Percentiles rank a stretch among this genome's conserved stretches.
phyloP scores from a whole-genome alignment of 1,284 basidiomycete genomes.

The Neonothopanus nambi region DNA sequence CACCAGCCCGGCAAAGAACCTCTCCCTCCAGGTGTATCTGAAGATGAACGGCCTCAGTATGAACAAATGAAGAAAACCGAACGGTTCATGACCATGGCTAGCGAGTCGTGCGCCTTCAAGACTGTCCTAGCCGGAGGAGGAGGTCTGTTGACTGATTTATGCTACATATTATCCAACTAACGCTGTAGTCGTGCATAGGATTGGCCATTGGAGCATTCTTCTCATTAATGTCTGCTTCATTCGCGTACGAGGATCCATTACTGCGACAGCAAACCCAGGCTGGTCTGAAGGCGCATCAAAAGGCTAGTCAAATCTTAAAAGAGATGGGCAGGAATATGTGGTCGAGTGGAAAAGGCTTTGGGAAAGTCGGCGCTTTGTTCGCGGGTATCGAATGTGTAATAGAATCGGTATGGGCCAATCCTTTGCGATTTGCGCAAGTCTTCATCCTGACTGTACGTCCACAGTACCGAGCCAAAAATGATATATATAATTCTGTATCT shows the following conservation, averaged over 20 bases:
- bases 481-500: conserved; percentile 81
- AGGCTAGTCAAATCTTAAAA: conserved; percentile 85
- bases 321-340: conserved; percentile 97
- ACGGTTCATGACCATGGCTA: conserved; percentile 63
- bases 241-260: conserved; percentile 94
- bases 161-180: not conserved
- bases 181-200: conserved; percentile 46
- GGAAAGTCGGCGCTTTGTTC: conserved; percentile 92
- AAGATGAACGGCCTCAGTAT: conserved; percentile 74
- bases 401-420: conserved; percentile 77
- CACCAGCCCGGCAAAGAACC: conserved; percentile 69
- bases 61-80: conserved; percentile 78
- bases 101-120: conserved; percentile 88
- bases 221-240: conserved; percentile 93
- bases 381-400: conserved; percentile 95
- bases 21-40: conserved; percentile 78
- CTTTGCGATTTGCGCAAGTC: conserved; percentile 6
- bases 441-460: conserved; percentile 5
- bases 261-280: conserved; percentile 67
- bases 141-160: conserved; percentile 58
- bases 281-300: conserved; percentile 66
- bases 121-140: conserved; percentile 76
- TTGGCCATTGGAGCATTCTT: conserved; percentile 95
- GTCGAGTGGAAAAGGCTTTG: conserved; percentile 89
- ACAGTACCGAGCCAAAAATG: conserved; percentile 95